These are phyloP conservation scores for Azolla pinnata DNA, from an alignment of 75 land plant genomes.

Conservation along the genomic window DNA sequence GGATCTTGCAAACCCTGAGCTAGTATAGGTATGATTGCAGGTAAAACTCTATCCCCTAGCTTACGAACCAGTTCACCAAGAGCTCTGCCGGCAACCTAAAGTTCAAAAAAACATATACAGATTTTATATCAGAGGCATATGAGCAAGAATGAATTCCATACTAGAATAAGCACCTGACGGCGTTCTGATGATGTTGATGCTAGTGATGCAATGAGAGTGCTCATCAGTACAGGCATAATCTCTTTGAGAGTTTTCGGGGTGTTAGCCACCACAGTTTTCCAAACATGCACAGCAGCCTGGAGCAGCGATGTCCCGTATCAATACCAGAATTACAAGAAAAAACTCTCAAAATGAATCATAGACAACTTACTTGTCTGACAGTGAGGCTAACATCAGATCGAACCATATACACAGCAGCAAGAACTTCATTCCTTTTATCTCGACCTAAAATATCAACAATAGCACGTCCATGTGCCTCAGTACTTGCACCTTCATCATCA, in stretches of 20 bases:
- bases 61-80: constrained; percentile 98
- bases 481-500: constrained; percentile 99
- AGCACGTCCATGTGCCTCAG: constrained; percentile 98
- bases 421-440: constrained; percentile 87
- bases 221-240: constrained; percentile 98
- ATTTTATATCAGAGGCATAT: neutral
- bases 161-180: constrained; percentile 51
- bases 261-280: constrained; percentile 99
- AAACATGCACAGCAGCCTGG: constrained; percentile 97
- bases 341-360: no score
- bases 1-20: constrained; percentile 67
- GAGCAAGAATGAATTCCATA: neutral
- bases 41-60: constrained; percentile 94
- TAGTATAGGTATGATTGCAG: constrained; percentile 85
- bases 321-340: no score
- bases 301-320: no score
- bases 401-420: constrained; percentile 99
- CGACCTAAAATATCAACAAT: constrained; percentile 90
- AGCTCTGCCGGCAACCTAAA: constrained; percentile 90
- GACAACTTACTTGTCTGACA: constrained; percentile 80
- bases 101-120: constrained; percentile 1
- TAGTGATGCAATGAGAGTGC: constrained; percentile 82
- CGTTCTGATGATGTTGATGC: constrained; percentile 93
- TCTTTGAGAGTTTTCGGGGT: constrained; percentile 97
- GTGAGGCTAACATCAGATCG: constrained; percentile 89